Conservation (phyloP, 2,329 filamentous ascomycete species). For the Diaporthe vaccinii region DNA sequence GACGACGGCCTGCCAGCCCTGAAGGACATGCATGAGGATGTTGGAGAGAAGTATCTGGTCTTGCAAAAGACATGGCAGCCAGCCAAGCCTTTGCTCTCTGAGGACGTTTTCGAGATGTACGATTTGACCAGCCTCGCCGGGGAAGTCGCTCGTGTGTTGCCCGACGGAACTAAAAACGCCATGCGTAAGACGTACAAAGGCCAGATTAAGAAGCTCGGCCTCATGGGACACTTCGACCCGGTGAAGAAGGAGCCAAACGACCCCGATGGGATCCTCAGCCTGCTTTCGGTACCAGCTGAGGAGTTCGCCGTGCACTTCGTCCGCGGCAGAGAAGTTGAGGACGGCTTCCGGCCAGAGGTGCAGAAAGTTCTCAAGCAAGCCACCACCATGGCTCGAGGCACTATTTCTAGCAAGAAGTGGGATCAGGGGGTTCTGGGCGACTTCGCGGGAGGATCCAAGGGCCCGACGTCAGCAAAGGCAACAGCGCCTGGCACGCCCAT, state of each 20-base stretch:
- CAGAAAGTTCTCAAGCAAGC: slow-evolving; percentile 63
- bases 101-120: slow-evolving; percentile 73
- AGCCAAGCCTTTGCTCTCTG: slow-evolving; percentile 62
- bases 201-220: slow-evolving; percentile 74
- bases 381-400: slow-evolving; percentile 69
- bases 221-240: slow-evolving; percentile 73
- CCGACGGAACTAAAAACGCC: slow-evolving; percentile 76
- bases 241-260: slow-evolving; percentile 67
- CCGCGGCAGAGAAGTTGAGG: slow-evolving; percentile 67
- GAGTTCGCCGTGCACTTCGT: slow-evolving; percentile 70
- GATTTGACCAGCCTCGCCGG: slow-evolving; percentile 68
- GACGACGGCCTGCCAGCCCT: slow-evolving; percentile 73
- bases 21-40: slow-evolving; percentile 75
- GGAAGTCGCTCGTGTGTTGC: slow-evolving; percentile 73
- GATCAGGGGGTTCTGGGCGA: slow-evolving; percentile 72
- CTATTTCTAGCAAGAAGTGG: slow-evolving; percentile 68
- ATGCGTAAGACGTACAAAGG: slow-evolving; percentile 78
- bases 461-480: slow-evolving; percentile 58
- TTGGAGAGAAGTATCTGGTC: slow-evolving; percentile 76
- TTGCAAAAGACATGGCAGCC: slow-evolving; percentile 62
- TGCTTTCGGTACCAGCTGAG: slow-evolving; percentile 66
- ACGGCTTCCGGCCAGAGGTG: slow-evolving; percentile 63
- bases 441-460: slow-evolving; percentile 59
- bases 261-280: slow-evolving; percentile 65
- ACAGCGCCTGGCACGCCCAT: slow-evolving; percentile 68